A percentile compares a stretch with the other conserved stretches of the same genome.
Conservation (phyloP, 441 rosid genomes). For the Arabidopsis lyrata region DNA sequence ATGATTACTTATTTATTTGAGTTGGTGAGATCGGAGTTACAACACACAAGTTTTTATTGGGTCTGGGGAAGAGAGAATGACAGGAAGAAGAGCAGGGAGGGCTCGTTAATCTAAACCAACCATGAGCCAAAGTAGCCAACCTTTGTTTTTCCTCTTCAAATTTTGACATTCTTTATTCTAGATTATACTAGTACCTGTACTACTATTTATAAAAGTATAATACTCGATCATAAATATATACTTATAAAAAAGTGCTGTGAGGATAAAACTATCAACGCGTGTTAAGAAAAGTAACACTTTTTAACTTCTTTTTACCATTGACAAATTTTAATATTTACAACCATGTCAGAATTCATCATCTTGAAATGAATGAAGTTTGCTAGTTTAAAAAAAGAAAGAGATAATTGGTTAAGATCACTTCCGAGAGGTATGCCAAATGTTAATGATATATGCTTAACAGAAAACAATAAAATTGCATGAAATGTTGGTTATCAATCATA, state of each 20-base stretch:
- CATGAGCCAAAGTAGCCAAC: constrained; percentile 31
- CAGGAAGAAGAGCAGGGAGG: constrained; percentile 25
- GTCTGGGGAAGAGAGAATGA: constrained; percentile 35
- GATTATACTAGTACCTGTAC: neutral
- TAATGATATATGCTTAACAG: no score
- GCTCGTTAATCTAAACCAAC: constrained; percentile 42
- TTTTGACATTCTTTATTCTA: constrained; percentile 16
- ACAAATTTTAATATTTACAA: neutral
- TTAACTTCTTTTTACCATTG: neutral
- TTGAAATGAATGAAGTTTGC: no score
- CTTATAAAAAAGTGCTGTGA: neutral
- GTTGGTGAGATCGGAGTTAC: constrained; percentile 37
- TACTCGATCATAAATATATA: neutral
- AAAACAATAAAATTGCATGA: no score
- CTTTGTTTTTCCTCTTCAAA: neutral
- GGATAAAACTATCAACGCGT: constrained; percentile 17
- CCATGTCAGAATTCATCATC: neutral
- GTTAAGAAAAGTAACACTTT: constrained; percentile 14
- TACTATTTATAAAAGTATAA: neutral
- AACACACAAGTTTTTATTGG: constrained; percentile 31
- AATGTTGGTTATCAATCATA: constrained; percentile 4
- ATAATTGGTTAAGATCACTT: no score
- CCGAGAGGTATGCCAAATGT: no score
- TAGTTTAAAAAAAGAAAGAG: no score
- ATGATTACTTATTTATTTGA: constrained; percentile 30